Evolutionary conservation across 768 basidiomycete genomes (phyloP).

Genomic region (Podaxis pistillaris): DNA sequence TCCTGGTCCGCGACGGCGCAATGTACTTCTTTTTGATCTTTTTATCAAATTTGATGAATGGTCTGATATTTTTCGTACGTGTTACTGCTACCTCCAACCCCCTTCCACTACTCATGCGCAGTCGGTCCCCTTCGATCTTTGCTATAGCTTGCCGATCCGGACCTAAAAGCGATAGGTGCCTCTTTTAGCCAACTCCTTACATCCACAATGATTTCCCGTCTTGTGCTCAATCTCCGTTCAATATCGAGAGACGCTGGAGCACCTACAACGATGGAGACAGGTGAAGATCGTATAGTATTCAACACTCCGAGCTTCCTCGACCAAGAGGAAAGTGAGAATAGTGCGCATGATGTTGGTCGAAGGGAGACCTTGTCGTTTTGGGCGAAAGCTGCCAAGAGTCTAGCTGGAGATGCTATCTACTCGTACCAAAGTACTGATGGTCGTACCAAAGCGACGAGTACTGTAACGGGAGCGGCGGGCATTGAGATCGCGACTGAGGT

Average conservation of each 20-base stretch:
- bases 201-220: slow-evolving; percentile 27
- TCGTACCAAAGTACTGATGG: neutral
- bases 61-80: slow-evolving; percentile 27
- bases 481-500: neutral
- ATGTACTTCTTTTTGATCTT: slow-evolving; percentile 28
- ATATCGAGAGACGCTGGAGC: neutral
- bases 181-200: slow-evolving; percentile 31
- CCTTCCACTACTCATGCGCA: neutral
- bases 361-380: neutral
- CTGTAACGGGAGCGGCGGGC: neutral
- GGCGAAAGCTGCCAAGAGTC: neutral
- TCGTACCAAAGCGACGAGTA: neutral
- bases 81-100: neutral
- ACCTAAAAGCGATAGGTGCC: slow-evolving; percentile 30
- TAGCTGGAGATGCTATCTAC: neutral
- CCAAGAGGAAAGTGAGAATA: neutral
- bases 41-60: slow-evolving; percentile 25
- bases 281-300: neutral
- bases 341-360: neutral
- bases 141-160: slow-evolving; percentile 20
- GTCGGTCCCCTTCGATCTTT: neutral
- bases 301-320: neutral
- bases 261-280: neutral
- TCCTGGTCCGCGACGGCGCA: slow-evolving; percentile 26
- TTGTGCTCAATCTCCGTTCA: slow-evolving; percentile 30